Conservation (phyloP, 2,329 filamentous ascomycete species). For the Phaeosphaeria sp. region DNA sequence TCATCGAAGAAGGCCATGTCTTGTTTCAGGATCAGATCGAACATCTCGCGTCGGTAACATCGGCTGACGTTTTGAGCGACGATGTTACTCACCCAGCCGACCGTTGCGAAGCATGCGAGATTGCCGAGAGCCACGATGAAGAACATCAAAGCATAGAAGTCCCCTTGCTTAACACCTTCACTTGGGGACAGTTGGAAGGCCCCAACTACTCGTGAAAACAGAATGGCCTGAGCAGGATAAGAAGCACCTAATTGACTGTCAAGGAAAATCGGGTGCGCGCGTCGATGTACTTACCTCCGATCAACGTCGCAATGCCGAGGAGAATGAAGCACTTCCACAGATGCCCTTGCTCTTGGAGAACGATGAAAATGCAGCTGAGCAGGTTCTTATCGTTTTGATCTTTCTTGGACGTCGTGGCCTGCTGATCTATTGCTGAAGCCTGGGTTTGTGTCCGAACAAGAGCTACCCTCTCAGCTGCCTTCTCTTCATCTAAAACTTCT, state of each 20-base stretch:
- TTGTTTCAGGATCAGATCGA: conserved; percentile 87
- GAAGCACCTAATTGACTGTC: conserved; percentile 44
- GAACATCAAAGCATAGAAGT: conserved; percentile 65
- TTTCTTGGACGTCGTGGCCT: conserved; percentile 23
- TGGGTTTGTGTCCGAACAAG: conserved; percentile 39
- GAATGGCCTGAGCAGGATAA: conserved; percentile 57
- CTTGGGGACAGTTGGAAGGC: conserved; percentile 55
- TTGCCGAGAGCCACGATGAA: conserved; percentile 61
- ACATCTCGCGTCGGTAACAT: conserved; percentile 62
- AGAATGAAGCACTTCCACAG: conserved; percentile 47
- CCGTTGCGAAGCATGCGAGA: conserved; percentile 52
- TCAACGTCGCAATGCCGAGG: conserved; percentile 35
- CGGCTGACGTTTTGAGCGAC: conserved; percentile 51
- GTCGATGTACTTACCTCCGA: conserved; percentile 30
- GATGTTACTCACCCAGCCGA: conserved; percentile 56
- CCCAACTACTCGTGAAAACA: conserved; percentile 58
- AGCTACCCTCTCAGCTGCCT: conserved; percentile 18
- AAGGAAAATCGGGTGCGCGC: conserved; percentile 12
- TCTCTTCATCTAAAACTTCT: conserved; percentile 23
- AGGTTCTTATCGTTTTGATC: conserved; percentile 38
- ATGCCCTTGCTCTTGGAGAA: conserved; percentile 42
- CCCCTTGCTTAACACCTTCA: conserved; percentile 49
- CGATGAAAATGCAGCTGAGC: conserved; percentile 31
- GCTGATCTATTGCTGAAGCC: conserved; percentile 30
- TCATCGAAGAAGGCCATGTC: conserved; percentile 92